Percentiles rank a stretch among this genome's conserved stretches.
These are phyloP conservation scores for Bruguiera sexangula DNA, from an alignment of 345 rosid species.

Conservation along the genomic window DNA sequence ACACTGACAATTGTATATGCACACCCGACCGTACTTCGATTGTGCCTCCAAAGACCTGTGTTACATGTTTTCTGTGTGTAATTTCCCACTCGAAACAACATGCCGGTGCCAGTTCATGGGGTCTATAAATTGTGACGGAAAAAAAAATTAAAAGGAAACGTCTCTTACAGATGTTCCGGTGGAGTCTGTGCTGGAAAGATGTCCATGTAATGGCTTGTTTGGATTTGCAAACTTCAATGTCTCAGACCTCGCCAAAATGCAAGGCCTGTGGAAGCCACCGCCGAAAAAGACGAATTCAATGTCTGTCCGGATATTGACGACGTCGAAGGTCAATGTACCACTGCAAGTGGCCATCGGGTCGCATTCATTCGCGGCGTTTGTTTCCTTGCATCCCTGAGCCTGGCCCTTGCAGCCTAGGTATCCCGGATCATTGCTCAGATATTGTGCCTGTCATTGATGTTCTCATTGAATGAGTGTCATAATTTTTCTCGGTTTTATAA, in stretches of 20 bases:
- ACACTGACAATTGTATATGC: too few species aligned
- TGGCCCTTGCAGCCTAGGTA: constrained; percentile 46
- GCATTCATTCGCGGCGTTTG: constrained; percentile 23
- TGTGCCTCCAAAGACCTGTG: too few species aligned
- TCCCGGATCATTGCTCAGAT: constrained; percentile 35
- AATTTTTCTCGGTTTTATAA: too few species aligned
- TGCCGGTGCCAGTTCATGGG: not conserved
- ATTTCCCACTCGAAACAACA: too few species aligned
- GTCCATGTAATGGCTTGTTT: constrained; percentile 48
- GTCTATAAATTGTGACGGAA: not conserved
- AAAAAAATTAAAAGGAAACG: not conserved
- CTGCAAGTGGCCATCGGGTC: constrained; percentile 30
- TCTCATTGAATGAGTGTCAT: too few species aligned
- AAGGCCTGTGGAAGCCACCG: constrained; percentile 52
- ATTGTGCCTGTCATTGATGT: constrained; percentile 3
- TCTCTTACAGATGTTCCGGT: constrained; percentile 47
- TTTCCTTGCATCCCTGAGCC: constrained; percentile 33
- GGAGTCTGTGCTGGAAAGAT: constrained; percentile 53
- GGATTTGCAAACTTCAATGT: constrained; percentile 51
- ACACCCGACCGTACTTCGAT: too few species aligned
- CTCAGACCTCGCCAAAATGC: constrained; percentile 37
- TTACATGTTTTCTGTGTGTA: too few species aligned
- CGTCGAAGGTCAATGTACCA: constrained; percentile 47
- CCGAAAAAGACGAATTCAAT: constrained; percentile 52
- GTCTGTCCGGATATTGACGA: constrained; percentile 58